A percentile compares a stretch with the other conserved stretches of the same genome.
These are phyloP conservation scores for Metschnikowia dekortorum DNA, from an alignment of 805 yeast genomes.

Conservation along the genomic window DNA sequence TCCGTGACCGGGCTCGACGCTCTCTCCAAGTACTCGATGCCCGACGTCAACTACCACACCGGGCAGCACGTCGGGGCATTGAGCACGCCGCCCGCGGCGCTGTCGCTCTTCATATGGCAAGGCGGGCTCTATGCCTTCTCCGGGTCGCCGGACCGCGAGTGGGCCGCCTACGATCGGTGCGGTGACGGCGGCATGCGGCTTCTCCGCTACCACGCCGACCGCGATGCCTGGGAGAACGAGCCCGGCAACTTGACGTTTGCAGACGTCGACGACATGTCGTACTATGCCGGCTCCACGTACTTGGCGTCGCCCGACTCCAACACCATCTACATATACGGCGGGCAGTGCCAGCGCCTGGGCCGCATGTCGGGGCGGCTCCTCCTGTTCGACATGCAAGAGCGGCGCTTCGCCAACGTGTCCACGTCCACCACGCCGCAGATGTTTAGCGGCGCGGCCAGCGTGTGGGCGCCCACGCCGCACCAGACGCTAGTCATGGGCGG, in stretches of 20 bases:
- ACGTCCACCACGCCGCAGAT: constrained; percentile 53
- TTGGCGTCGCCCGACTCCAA: constrained; percentile 35
- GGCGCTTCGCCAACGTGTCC: constrained; percentile 34
- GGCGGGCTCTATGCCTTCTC: constrained; percentile 27
- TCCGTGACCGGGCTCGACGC: constrained; percentile 28
- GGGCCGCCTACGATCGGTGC: constrained; percentile 17
- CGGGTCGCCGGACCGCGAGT: constrained; percentile 5
- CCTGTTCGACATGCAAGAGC: constrained; percentile 35
- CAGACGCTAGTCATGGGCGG: constrained; percentile 65
- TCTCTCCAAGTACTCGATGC: constrained; percentile 6
- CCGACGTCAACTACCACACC: constrained; percentile 17
- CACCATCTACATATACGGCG: constrained; percentile 54
- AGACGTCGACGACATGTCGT: constrained; percentile 25
- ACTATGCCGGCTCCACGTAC: constrained; percentile 36
- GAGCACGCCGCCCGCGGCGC: constrained; percentile 29
- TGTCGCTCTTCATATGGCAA: constrained; percentile 29
- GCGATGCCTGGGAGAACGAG: constrained; percentile 20
- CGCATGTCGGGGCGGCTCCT: constrained; percentile 40
- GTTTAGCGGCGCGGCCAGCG: constrained; percentile 48
- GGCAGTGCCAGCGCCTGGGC: constrained; percentile 26
- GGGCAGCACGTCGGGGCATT: constrained; percentile 21
- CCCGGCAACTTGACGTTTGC: constrained; percentile 18
- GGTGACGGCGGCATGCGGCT: constrained; percentile 26
- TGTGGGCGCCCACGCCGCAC: constrained; percentile 42
- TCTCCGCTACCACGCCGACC: constrained; percentile 16